Base-by-base conservation (phyloP, 768 basidiomycete species). In the Dendrothele bispora region DNA sequence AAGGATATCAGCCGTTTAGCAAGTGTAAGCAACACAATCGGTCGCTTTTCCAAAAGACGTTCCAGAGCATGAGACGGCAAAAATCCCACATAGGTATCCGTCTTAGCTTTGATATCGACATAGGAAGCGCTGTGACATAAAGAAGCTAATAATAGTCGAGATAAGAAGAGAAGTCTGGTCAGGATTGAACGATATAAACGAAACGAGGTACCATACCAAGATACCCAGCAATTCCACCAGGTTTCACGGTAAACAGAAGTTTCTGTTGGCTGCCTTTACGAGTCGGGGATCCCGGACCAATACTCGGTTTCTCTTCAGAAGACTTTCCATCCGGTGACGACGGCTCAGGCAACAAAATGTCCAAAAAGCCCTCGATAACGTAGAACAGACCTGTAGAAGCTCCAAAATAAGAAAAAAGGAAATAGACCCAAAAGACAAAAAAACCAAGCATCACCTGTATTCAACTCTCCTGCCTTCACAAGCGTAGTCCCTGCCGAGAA, bases 61-160 rank as follows among this genome's bases (percentile, higher is more conserved):
- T 98, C 93, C 46, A 99, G 70, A 5, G 95, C 88, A 60, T 86
- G 79, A 3, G 89, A 83, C 1, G 97, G 91, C 24, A 99, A 66
- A 65, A 95, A 95, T 0, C 97, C 97, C 53, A 98, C 97, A 58
- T 95, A 99, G n/a, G 87, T 88, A 61, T 99, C 95, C 0, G 95
- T 98, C 72, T 98, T 98, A 4, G 97, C 94, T 54, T 78, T 86
- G 62, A 99, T 97, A 63, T 95, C 92, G 36, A 98, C 95, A 61
- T 98, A 99, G 2, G 93, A 95, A 5, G 93, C 85, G 22, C 88
- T 93, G 45, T 86, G 88, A 55, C 91, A 92, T 3, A 98, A 77
- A 0, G 94, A 93, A 15, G 95, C 91, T 92, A 45, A 18, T 12
- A 18, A 43, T 32, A 38, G 34, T 12, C 29, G 11, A 12, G n/a